Evolutionary conservation across 306 rosid genomes (phyloP), one percentile per base, ranked within the genome.

Genomic region (Cucurbita pepo): DNA sequence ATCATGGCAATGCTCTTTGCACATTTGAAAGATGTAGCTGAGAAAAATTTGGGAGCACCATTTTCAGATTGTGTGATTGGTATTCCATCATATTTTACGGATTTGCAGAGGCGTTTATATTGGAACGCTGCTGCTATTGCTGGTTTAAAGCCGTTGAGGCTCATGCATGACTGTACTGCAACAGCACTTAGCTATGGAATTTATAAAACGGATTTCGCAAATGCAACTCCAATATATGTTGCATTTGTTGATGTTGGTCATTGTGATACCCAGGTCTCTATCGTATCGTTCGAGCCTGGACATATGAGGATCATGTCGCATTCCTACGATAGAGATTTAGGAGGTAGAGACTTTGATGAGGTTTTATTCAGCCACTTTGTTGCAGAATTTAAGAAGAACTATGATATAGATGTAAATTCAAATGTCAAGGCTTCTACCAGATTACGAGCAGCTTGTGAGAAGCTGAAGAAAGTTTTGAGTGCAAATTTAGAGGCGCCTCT

Each of bases 81-180:
- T 65, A 73, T 95, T 74, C 99, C 99, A 0, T 89, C 97, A 1
- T 95, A 95, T 81, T 91, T 89, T 66, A 82, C 88, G 0, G 89
- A 95, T 75, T 80, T 91, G 85, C 99, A 95, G 86, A 86, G 99
- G 77, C 90, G 85, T 16, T 86, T 88, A 2, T 95, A 91, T 81
- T 84, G 89, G 78, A 85, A 88, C 77, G 97, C 97, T 10, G 96
- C 99, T 4, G 64, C 69, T 54, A 90, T 95, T 79, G 91, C 92
- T 70, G 97, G 96, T 60, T 79, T 95, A 83, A 87, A 86, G 66
- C 95, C 99, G 74, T 75, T 91, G 81, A 86, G 97, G 75, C 84
- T 95, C 87, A 81, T 91, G 82, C 97, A 95, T 71, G 99, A 95
- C 77, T 88, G 95, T 79, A 88, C 99, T 75, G 99, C 99, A 60